Evolutionary conservation across 352 stramenopile species (phyloP), one percentile per base, ranked within the genome.

Genomic region (Blastocystis sp.): DNA sequence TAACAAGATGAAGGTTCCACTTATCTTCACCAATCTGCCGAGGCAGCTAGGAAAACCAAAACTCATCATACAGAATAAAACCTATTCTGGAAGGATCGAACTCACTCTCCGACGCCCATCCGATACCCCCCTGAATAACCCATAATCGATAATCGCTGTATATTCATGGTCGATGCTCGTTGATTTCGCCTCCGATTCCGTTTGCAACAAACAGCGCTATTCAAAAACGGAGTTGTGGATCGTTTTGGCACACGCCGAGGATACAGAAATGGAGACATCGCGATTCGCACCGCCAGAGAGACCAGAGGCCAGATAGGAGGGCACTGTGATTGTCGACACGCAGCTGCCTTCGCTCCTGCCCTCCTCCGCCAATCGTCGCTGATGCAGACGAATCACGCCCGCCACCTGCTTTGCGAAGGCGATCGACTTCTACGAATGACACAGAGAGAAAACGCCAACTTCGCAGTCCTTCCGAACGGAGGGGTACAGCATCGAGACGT

Each of bases 41-140:
- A 80, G 70, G 74, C 74, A 63, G 55, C 55, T 85, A 85, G 55
- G 74, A 85, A 85, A 21, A 85, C 51, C 74, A 66, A 66, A 41
- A 24, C 74, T 85, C 74, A 85, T 85, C 74, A 85, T 69, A 59
- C 29, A 74, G 63, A 69, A 67, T 85, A 85, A 67, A 85, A 85
- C 74, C 74, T 85, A 55, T 55, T 85, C 55, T 67, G 60, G 74
- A 85, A 85, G 74, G 74, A 85, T 85, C 74, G 0, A 50, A 10
- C 45, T 26, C n/a, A 60, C 19, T 81, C 13, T 85, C 0, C 2
- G 26, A 37, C 35, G 2, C 2, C 4, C 16, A 3, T 31, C 35
- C 41, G 26, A 63, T 85, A 85, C 74, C 74, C 74, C 35, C 24
- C 50, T 19, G 24, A 16, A 45, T 33, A 41, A 85, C 74, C 74